phyloP scores from a whole-genome alignment of 2,329 filamentous ascomycete genomes.

The Ceratocystis ficicola region DNA sequence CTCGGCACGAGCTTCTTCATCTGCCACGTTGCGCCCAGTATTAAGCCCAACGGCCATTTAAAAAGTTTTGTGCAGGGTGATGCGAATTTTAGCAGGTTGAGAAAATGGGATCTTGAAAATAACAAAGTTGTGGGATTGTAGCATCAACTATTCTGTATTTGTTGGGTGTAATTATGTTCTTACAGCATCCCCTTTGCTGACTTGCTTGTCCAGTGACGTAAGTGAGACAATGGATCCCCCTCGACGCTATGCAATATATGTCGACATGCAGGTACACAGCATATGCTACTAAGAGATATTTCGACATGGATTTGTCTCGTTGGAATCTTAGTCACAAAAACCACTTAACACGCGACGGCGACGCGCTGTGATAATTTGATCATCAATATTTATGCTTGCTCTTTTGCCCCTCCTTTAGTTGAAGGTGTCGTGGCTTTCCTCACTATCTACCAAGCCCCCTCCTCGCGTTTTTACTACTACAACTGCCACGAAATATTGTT shows the following conservation, averaged over 20 bases:
- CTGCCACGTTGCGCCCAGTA: constrained; percentile 39
- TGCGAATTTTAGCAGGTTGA: background rate
- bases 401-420: constrained; percentile 19
- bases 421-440: background rate
- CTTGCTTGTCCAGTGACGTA: background rate
- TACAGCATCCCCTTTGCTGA: background rate
- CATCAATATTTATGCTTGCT: constrained; percentile 1
- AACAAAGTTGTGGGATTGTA: background rate
- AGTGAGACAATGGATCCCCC: background rate
- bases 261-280: background rate
- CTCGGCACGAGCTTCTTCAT: constrained; percentile 57
- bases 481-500: background rate
- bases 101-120: background rate
- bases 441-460: background rate
- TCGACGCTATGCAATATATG: background rate
- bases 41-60: constrained; percentile 18
- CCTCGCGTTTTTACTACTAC: background rate
- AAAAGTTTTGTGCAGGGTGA: background rate
- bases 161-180: background rate
- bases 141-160: background rate
- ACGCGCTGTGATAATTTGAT: constrained; percentile 14
- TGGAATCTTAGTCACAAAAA: background rate
- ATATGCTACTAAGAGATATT: background rate
- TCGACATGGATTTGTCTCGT: background rate
- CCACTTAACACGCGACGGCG: constrained; percentile 23